Evolutionary conservation across 768 basidiomycete species (phyloP), one percentile per base, ranked within the genome.

Genomic region (Mycena floridula): DNA sequence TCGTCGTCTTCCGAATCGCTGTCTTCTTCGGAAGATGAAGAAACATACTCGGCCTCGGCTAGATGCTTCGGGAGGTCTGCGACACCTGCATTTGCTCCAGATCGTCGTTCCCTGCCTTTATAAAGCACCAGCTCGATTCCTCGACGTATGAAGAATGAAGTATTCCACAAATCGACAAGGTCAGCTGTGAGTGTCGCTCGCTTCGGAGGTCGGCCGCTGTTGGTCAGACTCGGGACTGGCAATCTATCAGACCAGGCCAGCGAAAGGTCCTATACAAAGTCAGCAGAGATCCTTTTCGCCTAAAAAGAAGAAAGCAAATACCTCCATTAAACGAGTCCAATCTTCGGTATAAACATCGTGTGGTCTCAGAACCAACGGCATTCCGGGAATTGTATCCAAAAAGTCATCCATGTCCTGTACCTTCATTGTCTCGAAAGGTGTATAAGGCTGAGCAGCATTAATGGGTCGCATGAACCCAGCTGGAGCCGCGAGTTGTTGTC

Each of bases 91-190:
- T 63, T 64, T 5, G 68, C 67, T 3, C 89, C 88, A n/a, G 86
- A 81, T 50, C 84, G 81, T 26, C 85, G 77, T 61, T 88, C 81
- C 38, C 74, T 77, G 35, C 89, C 89, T 58, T 81, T 85, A 70
- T 78, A 91, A n/a, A 92, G 69, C 26, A 88, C 72, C 38, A 88
- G 64, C 53, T 92, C 89, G n/a, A 85, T 76, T 16, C 83, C 82
- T 37, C 89, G 85, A 26, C 71, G 64, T 45, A 73, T 57, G 72
- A 89, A 89, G 64, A 89, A 92, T 7, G 76, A 78, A 24, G 65
- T 58, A 58, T 91, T 91, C 89, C 89, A 92, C 23, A 85, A 65
- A 49, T 89, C 79, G 50, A 91, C 67, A 24, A 91, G 71, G 57
- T 88, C 84, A n/a, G 76, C 77, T 9, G 77, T 63, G 37, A 89